Conservation (phyloP, 352 stramenopile species). For the Phytophthora meadii region DNA sequence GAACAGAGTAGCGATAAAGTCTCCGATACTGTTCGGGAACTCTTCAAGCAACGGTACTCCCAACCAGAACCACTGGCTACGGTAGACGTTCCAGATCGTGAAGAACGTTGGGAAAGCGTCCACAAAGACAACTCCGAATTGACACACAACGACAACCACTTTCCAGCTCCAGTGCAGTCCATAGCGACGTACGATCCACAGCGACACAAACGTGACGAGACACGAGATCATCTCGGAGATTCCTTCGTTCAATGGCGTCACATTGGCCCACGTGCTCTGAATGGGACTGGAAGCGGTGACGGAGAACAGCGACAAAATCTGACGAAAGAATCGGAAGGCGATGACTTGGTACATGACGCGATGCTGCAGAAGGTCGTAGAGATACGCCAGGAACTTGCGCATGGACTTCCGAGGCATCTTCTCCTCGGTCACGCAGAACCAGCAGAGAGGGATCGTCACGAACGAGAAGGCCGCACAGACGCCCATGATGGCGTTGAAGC, state of each 20-base stretch:
- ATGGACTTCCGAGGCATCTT: conserved; percentile 40
- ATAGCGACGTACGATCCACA: conserved; percentile 51
- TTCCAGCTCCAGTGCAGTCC: conserved; percentile 70
- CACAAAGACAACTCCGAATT: conserved; percentile 53
- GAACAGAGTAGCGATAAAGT: conserved; percentile 57
- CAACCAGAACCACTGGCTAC: conserved; percentile 77
- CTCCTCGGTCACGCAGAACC: conserved; percentile 55
- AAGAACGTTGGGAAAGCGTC: conserved; percentile 60
- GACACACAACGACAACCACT: conserved; percentile 42
- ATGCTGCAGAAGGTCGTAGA: conserved; percentile 56
- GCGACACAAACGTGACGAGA: conserved; percentile 46
- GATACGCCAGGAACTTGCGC: conserved; percentile 39
- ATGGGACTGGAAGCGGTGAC: conserved; percentile 58
- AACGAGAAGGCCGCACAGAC: conserved; percentile 46
- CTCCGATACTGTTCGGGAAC: conserved; percentile 53
- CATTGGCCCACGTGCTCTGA: conserved; percentile 57
- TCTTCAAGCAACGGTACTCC: conserved; percentile 61
- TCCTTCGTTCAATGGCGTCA: conserved; percentile 64
- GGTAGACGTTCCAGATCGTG: conserved; percentile 73
- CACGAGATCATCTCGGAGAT: conserved; percentile 56
- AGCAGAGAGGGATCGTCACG: conserved; percentile 47
- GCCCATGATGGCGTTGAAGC: conserved; percentile 63
- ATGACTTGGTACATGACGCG: conserved; percentile 66
- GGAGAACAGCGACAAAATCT: conserved; percentile 55
- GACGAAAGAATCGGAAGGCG: conserved; percentile 57